phyloP scores from a whole-genome alignment of 208 protist genomes.

The Leishmania mexicana region DNA sequence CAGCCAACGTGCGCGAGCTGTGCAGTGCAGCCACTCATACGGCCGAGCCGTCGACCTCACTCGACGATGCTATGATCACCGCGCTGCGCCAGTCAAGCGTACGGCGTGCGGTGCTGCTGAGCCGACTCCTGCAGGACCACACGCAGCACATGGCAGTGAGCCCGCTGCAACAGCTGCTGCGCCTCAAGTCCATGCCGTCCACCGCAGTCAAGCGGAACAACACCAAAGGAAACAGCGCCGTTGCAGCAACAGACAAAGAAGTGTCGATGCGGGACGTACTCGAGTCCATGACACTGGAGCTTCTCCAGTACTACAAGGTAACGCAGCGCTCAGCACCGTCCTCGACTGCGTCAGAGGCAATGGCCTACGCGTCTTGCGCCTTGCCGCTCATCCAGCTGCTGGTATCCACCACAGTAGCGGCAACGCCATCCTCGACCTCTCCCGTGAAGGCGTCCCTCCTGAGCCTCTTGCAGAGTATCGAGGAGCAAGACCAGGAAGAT shows the following conservation, averaged over 20 bases:
- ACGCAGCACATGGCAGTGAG: constrained; percentile 55
- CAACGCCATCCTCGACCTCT: not conserved
- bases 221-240: not conserved
- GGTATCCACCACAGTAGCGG: constrained; percentile 5
- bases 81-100: constrained; percentile 28
- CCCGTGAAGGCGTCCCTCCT: constrained; percentile 28
- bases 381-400: constrained; percentile 30
- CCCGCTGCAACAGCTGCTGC: constrained; percentile 67
- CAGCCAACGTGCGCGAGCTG: constrained; percentile 15
- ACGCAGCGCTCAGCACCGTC: constrained; percentile 5
- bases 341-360: constrained; percentile 7
- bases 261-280: constrained; percentile 26
- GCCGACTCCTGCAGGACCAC: constrained; percentile 65
- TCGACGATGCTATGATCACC: constrained; percentile 2
- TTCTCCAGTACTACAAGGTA: constrained; percentile 22
- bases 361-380: constrained; percentile 30
- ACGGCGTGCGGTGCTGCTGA: constrained; percentile 56
- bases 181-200: constrained; percentile 24
- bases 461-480: constrained; percentile 27
- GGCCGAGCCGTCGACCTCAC: not conserved
- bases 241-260: not conserved
- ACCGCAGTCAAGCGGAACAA: not conserved
- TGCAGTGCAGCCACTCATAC: not conserved
- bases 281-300: constrained; percentile 14
- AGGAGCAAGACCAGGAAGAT: constrained; percentile 11